A percentile compares a stretch with the other conserved stretches of the same genome.
Conservation (phyloP, 2,329 filamentous ascomycete species). For the Aspergillus tanneri region DNA sequence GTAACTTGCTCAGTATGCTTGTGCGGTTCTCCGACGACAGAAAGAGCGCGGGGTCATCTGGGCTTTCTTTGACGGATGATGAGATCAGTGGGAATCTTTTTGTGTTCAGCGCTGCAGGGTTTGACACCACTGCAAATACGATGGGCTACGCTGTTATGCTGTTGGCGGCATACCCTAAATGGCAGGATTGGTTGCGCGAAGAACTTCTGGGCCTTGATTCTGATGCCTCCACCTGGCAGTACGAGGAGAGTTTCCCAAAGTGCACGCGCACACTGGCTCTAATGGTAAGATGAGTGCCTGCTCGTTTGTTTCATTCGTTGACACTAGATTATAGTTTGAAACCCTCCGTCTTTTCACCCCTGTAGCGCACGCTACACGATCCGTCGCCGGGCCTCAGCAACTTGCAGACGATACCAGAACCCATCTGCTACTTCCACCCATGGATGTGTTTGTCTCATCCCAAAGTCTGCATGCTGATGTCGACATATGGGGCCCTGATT, state of each 20-base stretch:
- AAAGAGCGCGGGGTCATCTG: constrained; percentile 17
- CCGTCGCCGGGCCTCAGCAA: constrained; percentile 29
- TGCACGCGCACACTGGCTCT: constrained; percentile 48
- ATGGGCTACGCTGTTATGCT: constrained; percentile 52
- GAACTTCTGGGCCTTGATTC: constrained; percentile 45
- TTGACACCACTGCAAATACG: constrained; percentile 53
- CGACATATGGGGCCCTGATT: constrained; percentile 6
- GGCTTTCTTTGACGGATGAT: constrained; percentile 33
- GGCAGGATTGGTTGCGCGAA: constrained; percentile 54
- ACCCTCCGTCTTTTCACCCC: constrained; percentile 46
- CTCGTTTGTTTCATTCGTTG: background rate
- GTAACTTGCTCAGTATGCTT: constrained; percentile 10
- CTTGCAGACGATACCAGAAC: constrained; percentile 27
- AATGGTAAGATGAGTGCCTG: constrained; percentile 41
- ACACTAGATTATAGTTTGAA: constrained; percentile 31
- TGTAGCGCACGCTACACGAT: constrained; percentile 40
- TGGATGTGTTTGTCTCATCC: constrained; percentile 29
- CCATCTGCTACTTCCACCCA: constrained; percentile 34
- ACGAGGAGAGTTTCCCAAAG: constrained; percentile 46
- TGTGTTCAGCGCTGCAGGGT: constrained; percentile 49
- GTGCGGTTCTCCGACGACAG: constrained; percentile 12
- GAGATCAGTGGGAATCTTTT: constrained; percentile 50
- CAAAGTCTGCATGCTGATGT: constrained; percentile 5
- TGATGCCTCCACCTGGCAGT: constrained; percentile 35
- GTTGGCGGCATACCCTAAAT: constrained; percentile 48